Conservation (phyloP, 2,329 filamentous ascomycete species). For the Monilinia fructicola region DNA sequence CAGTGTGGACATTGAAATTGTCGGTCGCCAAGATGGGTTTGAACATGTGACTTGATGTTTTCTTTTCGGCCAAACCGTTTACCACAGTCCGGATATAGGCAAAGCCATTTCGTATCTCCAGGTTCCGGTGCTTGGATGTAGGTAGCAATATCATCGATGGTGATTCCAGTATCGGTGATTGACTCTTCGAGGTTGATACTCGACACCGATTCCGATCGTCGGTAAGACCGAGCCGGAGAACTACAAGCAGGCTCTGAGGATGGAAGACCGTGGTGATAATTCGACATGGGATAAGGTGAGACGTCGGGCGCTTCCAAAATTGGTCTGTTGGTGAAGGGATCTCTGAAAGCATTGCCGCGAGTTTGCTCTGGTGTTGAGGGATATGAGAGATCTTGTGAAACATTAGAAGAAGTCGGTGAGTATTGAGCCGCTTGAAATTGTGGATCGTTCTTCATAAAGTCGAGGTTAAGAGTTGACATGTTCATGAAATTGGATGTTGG, state of each 20-base stretch:
- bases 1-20: slow-evolving; percentile 94
- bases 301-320: slow-evolving; percentile 40
- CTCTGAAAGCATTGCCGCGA: slow-evolving; percentile 47
- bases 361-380: slow-evolving; percentile 53
- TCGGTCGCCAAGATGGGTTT: slow-evolving; percentile 94
- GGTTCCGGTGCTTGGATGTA: slow-evolving; percentile 73
- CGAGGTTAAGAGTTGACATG: slow-evolving; percentile 47
- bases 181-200: slow-evolving; percentile 65
- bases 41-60: slow-evolving; percentile 97
- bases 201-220: slow-evolving; percentile 58
- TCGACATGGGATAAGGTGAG: slow-evolving; percentile 30
- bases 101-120: slow-evolving; percentile 75
- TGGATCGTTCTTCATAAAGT: slow-evolving; percentile 44
- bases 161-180: slow-evolving; percentile 78
- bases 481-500: slow-evolving; percentile 58
- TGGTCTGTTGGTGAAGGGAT: slow-evolving; percentile 48
- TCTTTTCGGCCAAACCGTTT: slow-evolving; percentile 96
- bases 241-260: slow-evolving; percentile 25
- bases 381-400: slow-evolving; percentile 53
- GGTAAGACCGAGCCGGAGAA: slow-evolving; percentile 43
- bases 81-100: slow-evolving; percentile 73
- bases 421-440: slow-evolving; percentile 31
- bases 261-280: slow-evolving; percentile 27
- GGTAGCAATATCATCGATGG: slow-evolving; percentile 75
- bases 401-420: slow-evolving; percentile 35